phyloP scores from a whole-genome alignment of 306 rosid genomes.

The Citrullus colocynthis region DNA sequence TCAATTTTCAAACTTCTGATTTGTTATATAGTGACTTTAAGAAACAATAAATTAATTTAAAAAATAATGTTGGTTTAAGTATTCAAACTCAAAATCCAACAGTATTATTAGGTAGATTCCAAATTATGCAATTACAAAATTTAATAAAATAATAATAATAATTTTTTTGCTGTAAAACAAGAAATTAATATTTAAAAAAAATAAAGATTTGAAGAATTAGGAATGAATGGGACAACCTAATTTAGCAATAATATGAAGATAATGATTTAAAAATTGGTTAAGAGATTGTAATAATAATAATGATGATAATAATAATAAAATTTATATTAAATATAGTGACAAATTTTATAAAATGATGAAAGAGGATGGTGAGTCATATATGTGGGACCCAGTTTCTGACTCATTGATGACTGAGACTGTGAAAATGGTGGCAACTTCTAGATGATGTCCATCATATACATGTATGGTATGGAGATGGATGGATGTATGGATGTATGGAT shows the following conservation, averaged over 20 bases:
- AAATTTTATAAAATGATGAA: neutral
- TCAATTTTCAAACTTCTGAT: no score
- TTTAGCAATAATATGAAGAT: conserved; percentile 5
- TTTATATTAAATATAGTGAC: neutral
- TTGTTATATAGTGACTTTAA: no score
- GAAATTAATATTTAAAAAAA: neutral
- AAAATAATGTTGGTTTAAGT: neutral
- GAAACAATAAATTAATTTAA: no score
- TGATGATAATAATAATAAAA: no score
- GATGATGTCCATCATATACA: neutral
- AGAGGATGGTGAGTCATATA: conserved; percentile 21
- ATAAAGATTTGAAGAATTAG: neutral
- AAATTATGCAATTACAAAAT: neutral
- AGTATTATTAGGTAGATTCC: neutral
- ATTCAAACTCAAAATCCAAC: neutral
- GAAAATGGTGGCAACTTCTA: neutral
- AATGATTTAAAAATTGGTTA: neutral
- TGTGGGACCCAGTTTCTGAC: conserved; percentile 35
- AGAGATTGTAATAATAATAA: neutral
- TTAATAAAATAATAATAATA: neutral
- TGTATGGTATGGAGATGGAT: neutral
- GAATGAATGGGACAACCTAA: neutral
- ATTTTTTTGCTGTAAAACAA: neutral
- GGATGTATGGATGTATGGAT: neutral
- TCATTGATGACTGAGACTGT: conserved; percentile 39